Evolutionary conservation across 1,284 basidiomycete species (phyloP), one percentile per base, ranked within the genome.

Genomic region (Stygiomarasmius scandens): DNA sequence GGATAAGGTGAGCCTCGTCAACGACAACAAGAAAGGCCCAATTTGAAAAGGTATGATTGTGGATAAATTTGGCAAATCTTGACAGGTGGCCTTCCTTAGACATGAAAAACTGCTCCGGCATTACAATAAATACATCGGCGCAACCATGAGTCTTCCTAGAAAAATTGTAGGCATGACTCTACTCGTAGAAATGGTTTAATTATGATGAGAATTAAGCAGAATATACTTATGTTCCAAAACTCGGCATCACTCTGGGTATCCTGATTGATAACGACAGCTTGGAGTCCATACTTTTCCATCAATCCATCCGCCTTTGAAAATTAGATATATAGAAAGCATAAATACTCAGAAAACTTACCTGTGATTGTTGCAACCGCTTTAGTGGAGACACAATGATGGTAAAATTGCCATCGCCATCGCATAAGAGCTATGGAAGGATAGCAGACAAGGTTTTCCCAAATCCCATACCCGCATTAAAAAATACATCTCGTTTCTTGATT

Each of bases 261-360:
- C 16, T 72, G 66, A 44, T 73, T 72, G 23, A 72, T 68, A 1
- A 56, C 61, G 0, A 69, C 51, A 1, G 69, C 65, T 2, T 47
- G 34, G 10, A 72, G 66, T 0, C 60, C 53, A 57, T 65, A 71
- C 1, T 52, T 43, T 12, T 64, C 59, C 32, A 68, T 67, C 46
- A 68, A 62, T n/a, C 58, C 58, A 2, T 29, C 25, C 2, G 47
- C 53, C 56, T 63, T 45, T 22, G 16, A 9, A 2, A 14, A 19
- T n/a, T 20, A 12, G n/a, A 34, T 6, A 20, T 36, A 36, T 16
- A 29, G 11, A 46, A 60, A 24, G 5, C 6, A 10, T 10, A n/a
- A 32, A 16, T 9, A 12, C 12, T 32, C 29, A 32, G 12, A 6
- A 32, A 4, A 51, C 57, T 2, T 56, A 64, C 64, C 48, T 71